Percentiles rank a stretch among this genome's conserved stretches.
Evolutionary conservation across 176 grass and related monocot species (phyloP).

Genomic region (Rhipidocladum racemiflorum): DNA sequence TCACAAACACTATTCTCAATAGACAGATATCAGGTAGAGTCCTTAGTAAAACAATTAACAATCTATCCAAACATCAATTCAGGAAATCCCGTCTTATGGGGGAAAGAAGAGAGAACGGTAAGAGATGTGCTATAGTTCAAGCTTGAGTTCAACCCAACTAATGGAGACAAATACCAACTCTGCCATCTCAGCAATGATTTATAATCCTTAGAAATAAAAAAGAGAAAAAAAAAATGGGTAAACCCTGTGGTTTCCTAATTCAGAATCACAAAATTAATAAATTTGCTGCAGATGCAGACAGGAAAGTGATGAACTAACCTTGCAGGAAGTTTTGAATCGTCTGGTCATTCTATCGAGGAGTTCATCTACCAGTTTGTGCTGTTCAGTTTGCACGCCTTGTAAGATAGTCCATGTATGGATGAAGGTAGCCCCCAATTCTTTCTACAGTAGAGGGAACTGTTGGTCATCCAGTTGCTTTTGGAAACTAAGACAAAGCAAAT

Average conservation of each 20-base stretch:
- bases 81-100: background rate
- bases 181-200: background rate
- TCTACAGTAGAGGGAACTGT: constrained; percentile 57
- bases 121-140: background rate
- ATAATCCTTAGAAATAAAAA: background rate
- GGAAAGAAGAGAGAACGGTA: background rate
- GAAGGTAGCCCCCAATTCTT: no score
- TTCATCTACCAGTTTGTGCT: constrained; percentile 67
- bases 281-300: constrained; percentile 5
- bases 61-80: background rate
- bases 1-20: background rate
- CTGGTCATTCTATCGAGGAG: constrained; percentile 88
- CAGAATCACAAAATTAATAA: constrained; percentile 21
- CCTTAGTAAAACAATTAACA: background rate
- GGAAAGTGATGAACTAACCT: constrained; percentile 50
- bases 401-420: no score
- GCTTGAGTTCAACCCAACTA: background rate
- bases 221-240: background rate
- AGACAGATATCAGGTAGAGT: background rate
- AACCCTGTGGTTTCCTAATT: background rate
- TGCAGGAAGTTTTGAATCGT: constrained; percentile 87
- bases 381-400: no score
- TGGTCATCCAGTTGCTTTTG: constrained; percentile 61
- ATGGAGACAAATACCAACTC: background rate
- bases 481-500: constrained; percentile 43